A percentile compares a stretch with the other conserved stretches of the same genome.
phyloP scores from a whole-genome alignment of 306 rosid species.

The Purshia tridentata region DNA sequence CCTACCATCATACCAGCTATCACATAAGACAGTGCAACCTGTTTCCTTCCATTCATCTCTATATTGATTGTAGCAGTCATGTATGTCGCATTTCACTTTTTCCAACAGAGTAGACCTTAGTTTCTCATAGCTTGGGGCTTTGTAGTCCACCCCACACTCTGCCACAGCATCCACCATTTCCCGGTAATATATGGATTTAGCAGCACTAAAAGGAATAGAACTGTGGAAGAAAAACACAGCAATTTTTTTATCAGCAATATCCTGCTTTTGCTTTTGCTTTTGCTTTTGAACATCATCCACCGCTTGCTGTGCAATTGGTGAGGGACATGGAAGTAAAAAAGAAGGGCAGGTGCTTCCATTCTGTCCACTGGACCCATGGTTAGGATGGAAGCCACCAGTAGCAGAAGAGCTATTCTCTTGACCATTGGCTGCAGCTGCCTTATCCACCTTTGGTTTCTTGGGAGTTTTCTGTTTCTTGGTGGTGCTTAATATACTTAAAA shows the following conservation, averaged over 20 bases:
- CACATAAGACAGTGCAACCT: conserved; percentile 64
- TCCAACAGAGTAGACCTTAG: conserved; percentile 54
- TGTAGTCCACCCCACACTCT: conserved; percentile 61
- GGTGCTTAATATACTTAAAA: conserved; percentile 54
- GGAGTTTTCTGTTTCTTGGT: conserved; percentile 61
- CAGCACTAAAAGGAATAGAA: conserved; percentile 58
- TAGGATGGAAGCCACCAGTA: conserved; percentile 55
- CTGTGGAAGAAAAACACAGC: conserved; percentile 63
- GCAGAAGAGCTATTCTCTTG: conserved; percentile 62
- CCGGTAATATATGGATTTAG: conserved; percentile 61
- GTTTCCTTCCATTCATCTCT: conserved; percentile 70
- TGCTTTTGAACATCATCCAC: conserved; percentile 47
- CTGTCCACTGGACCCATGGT: conserved; percentile 53
- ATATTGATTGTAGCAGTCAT: conserved; percentile 44
- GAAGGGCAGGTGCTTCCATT: conserved; percentile 59
- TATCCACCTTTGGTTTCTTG: conserved; percentile 53
- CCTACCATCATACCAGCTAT: conserved; percentile 55
- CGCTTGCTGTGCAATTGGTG: conserved; percentile 44
- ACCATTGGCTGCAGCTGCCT: conserved; percentile 42
- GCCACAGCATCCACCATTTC: conserved; percentile 71
- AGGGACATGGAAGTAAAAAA: conserved; percentile 41
- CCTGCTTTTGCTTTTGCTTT: conserved; percentile 53
- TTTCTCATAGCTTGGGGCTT: conserved; percentile 65
- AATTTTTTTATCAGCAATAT: conserved; percentile 58
- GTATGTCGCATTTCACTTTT: conserved; percentile 54